These are phyloP conservation scores for Ophiostoma sp. DNA, from an alignment of 2,329 filamentous ascomycete species.

Conservation along the genomic window DNA sequence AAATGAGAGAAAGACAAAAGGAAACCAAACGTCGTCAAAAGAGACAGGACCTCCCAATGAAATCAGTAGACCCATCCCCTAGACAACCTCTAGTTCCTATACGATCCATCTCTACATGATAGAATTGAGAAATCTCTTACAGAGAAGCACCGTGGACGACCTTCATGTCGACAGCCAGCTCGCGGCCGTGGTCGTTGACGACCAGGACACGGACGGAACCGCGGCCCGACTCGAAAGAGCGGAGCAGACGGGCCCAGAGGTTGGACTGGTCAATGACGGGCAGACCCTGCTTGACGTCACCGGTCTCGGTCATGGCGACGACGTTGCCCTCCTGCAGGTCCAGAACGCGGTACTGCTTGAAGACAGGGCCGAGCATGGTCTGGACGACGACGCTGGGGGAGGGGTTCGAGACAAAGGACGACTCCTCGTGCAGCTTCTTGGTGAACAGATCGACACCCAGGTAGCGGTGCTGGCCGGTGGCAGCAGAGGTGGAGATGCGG, in stretches of 20 bases:
- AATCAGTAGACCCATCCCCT: not conserved
- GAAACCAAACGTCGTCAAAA: not conserved
- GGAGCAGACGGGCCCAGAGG: constrained; percentile 73
- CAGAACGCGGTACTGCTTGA: constrained; percentile 99
- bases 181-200: constrained; percentile 85
- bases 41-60: not conserved
- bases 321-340: constrained; percentile 82
- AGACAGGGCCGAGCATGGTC: constrained; percentile 98
- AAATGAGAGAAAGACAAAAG: not conserved
- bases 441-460: constrained; percentile 99
- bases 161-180: constrained; percentile 99
- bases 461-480: constrained; percentile 99
- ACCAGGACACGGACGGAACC: constrained; percentile 93
- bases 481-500: constrained; percentile 95
- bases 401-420: constrained; percentile 94
- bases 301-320: constrained; percentile 97
- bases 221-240: constrained; percentile 84
- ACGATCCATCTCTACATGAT: not conserved
- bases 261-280: constrained; percentile 92
- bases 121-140: constrained; percentile 38
- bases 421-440: constrained; percentile 99
- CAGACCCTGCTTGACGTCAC: constrained; percentile 95
- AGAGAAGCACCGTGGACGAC: constrained; percentile 77
- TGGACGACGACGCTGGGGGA: constrained; percentile 94
- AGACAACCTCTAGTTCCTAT: not conserved